Base-by-base conservation (phyloP, 331 rosid species). In the Telfairia occidentalis region DNA sequence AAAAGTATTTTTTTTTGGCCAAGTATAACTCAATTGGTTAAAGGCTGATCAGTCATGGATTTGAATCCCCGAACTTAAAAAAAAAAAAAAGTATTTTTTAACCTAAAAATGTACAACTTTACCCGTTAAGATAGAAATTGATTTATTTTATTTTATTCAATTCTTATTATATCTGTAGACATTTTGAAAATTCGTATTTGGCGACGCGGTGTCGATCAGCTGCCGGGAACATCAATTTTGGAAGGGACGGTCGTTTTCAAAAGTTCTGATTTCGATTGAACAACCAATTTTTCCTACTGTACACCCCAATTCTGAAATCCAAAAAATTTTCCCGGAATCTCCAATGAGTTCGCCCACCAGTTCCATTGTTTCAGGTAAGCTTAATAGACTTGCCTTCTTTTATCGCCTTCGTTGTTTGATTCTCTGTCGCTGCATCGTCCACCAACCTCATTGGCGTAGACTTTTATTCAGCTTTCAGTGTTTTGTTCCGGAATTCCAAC, bases 311-410 rank as follows among this genome's bases (percentile, higher is more conserved):
- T 63, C 48, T 63, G 45, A 32, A 61, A n/a, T 23, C 50, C 71
- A n/a, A 26, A 8, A 9, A 11, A 3, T 21, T 23, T 40, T 13
- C 38, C 35, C 13, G 8, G 13, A 69, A 43, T 43, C 23, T 69
- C 57, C 53, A 7, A 43, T 12, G 38, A 45, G 8, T 69, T 69
- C 15, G 37, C 55, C 53, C 8, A 3, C 38, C 13, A 15, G 5
- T 69, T 69, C 38, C 74, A 67, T 67, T 43, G 73, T 67, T 42
- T 67, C 35, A 5, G 73, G 73, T 67, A 69, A 69, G 74, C 24
- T 24, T 7, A 24, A 24, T 40, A 12, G 9, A 5, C 52, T 66
- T 2, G n/a, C 35, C 3, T 69, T 23, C 13, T 13, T 42, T 45
- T 23, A 13, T 24, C 15, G 37, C 16, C 5, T 69, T 46, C 15